These are phyloP conservation scores for Scenedesmus sp. DNA, from an alignment of 163 green algal genomes.

Conservation along the genomic window DNA sequence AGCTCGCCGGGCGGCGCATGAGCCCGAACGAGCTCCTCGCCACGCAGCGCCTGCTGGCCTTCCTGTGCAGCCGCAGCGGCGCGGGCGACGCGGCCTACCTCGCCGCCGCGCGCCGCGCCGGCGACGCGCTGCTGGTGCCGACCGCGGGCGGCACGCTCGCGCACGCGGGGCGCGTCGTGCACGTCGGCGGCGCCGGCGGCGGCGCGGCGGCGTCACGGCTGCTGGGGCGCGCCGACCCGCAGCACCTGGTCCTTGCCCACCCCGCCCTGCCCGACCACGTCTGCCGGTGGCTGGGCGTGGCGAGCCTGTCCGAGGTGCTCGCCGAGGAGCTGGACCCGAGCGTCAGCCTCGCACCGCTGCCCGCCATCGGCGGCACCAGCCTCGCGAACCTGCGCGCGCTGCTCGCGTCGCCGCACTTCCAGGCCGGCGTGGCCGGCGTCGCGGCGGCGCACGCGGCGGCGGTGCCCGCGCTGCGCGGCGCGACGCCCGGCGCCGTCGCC, in stretches of 20 bases:
- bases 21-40: slow-evolving; percentile 71
- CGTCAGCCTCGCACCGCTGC: background rate
- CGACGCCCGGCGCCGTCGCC: background rate
- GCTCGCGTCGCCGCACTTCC: slow-evolving; percentile 48
- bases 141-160: slow-evolving; percentile 54
- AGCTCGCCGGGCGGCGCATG: slow-evolving; percentile 47
- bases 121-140: slow-evolving; percentile 51
- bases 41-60: slow-evolving; percentile 61
- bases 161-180: slow-evolving; percentile 47
- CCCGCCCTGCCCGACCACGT: slow-evolving; percentile 50
- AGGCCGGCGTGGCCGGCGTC: slow-evolving; percentile 11
- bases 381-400: slow-evolving; percentile 23
- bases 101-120: slow-evolving; percentile 2
- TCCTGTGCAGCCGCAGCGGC: slow-evolving; percentile 33
- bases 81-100: slow-evolving; percentile 47
- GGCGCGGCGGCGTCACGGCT: slow-evolving; percentile 33
- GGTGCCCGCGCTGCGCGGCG: slow-evolving; percentile 2
- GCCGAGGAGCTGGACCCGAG: slow-evolving; percentile 57
- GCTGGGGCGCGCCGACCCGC: slow-evolving; percentile 58
- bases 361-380: slow-evolving; percentile 1
- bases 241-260: slow-evolving; percentile 57
- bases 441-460: slow-evolving; percentile 27
- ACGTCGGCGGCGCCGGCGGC: slow-evolving; percentile 23
- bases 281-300: slow-evolving; percentile 54
- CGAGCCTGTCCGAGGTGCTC: slow-evolving; percentile 53